Evolutionary conservation across 2,329 filamentous ascomycete species (phyloP), one percentile per base, ranked within the genome.

Genomic region (Tolypocladium tundrense): DNA sequence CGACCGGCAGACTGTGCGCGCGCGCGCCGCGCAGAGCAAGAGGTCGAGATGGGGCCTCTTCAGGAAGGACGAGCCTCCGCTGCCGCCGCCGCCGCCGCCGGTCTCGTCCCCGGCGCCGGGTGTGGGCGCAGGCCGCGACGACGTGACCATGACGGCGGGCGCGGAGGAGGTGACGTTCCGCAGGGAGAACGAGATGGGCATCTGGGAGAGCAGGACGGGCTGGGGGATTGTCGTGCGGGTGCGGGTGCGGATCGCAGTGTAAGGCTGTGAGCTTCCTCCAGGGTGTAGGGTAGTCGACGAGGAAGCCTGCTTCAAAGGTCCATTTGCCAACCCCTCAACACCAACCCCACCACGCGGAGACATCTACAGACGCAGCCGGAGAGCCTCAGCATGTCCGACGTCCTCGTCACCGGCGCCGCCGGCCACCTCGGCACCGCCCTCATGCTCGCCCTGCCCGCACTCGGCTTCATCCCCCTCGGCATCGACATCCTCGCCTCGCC

Each of bases 151-250:
- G 73, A 67, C 63, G 3, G 74, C 75, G 2, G 66, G 65, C 33
- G 74, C 76, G 0, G 73, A 81, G 54, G 75, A 81, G 61, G 73
- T 80, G 1, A 77, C 77, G 0, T 82, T 83, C 58, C 66, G 80
- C n/a, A 66, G 65, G 52, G 74, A 81, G 66, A 83, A 79, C 27
- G 76, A 75, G 16, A 70, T 83, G 64, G 80, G 79, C 0, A 67
- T 83, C 1, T 79, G 75, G 73, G 79, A 83, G 64, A 79, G 76
- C 39, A 69, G 69, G 60, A 74, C 72, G 2, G 80, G 80, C 2
- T 82, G 75, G 72, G 79, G 73, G 0, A 68, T 83, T 37, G 75
- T 81, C 16, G 70, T 80, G 1, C 69, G 66, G 1, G 70, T 80
- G 1, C 69, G 66, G 1, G 69, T 82, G n/a, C 57, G 60, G 31